Evolutionary conservation across 352 stramenopile genomes (phyloP), one percentile per base, ranked within the genome.

Genomic region (Pythium oligandrum): DNA sequence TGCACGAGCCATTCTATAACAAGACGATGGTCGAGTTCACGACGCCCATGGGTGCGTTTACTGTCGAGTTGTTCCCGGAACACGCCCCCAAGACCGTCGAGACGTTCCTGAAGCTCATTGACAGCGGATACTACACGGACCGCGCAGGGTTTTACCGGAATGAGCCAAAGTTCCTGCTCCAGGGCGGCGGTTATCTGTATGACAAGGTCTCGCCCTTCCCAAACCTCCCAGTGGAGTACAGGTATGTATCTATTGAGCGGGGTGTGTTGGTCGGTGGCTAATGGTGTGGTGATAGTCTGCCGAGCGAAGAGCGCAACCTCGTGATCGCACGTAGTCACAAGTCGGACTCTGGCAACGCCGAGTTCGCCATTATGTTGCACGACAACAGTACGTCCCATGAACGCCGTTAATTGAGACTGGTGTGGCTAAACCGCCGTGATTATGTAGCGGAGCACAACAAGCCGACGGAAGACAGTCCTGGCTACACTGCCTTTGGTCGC

Each of bases 131-230:
- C 43, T 94, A 89, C 71, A 46, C 63, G n/a, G 75, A 75, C 11
- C 64, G 86, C n/a, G 68, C 81, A 1, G 83, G 83, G 2, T 92
- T 94, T 51, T 94, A 94, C 65, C 86, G 86, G 63, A 90, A 91
- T 48, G 83, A 92, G 46, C 78, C 75, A 32, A 84, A 84, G 51
- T 94, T 81, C 57, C 63, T 92, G 48, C 64, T 94, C 6, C 83
- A 94, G 57, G 83, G 75, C 44, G 83, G 83, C 32, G 80, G 75
- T 9, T 92, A 81, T 57, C 75, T 94, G 11, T 75, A 70, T 36
- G 73, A 77, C 48, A 92, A 90, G 59, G 54, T 67, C 48, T 88
- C 83, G 44, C 79, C 83, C 7, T 65, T 87, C 17, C 63, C 65
- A 17, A 84, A 89, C 33, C 46, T 94, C 8, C 80, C 79, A 0